Base-by-base conservation (phyloP, 192 early-diverging fungal species). In the Linderina pennispora region DNA sequence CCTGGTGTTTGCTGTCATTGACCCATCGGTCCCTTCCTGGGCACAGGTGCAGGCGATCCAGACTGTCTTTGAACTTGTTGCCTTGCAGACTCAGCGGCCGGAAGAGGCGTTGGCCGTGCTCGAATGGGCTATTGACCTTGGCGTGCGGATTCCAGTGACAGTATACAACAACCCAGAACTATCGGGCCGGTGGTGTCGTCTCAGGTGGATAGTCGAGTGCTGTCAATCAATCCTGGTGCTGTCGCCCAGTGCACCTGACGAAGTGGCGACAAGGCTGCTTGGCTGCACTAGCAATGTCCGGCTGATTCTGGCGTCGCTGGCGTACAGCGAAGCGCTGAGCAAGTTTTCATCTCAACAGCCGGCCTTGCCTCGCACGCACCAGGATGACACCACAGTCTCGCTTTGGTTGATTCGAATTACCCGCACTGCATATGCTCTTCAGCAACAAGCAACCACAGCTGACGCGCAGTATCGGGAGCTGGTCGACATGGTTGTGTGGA, bases 11-110 rank as follows among this genome's bases (percentile, higher is more conserved):
- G 53, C 38, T 0, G 20, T 51, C 3, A 16, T 52, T 28, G 61
- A 63, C 34, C 53, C 53, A 0, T 51, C 61, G 2, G 61, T 63
- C 11, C 53, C 61, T 11, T 41, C 39, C 9, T 63, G 61, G 61
- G 61, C 53, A 10, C 61, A 63, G 32, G 34, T 37, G 32, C 36
- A 28, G 22, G 34, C 46, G 8, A 32, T 55, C 13, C 8, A 44
- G 17, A 17, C 22, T 24, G 23, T 52, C 3, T 56, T 55, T 40
- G 39, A 39, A 22, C 14, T 40, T 15, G 13, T 11, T 5, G 28
- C 28, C 11, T 31, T n/a, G 24, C 37, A 18, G 23, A 28, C 9
- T 21, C 22, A 2, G 21, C 26, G 0, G 23, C 14, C 8, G 31
- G 35, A 16, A 21, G 23, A n/a, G 16, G 61, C 61, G 8, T 11